A percentile compares a stretch with the other conserved stretches of the same genome.
Evolutionary conservation across 768 basidiomycete species (phyloP).

Genomic region (Boletales sp.): DNA sequence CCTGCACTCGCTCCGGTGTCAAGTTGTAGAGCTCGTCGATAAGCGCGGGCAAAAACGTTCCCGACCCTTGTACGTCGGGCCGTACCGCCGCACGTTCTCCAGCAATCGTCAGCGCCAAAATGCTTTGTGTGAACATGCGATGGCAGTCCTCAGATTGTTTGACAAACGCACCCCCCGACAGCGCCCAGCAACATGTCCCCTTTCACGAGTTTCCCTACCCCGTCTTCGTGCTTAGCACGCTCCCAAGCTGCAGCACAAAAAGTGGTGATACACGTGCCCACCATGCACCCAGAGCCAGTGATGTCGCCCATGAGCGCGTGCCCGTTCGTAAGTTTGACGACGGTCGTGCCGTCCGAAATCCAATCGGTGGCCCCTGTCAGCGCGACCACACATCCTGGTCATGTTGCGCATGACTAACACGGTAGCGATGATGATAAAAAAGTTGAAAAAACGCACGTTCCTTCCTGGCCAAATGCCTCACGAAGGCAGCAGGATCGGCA

Average conservation of each 20-base stretch:
- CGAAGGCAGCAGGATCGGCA: constrained; percentile 66
- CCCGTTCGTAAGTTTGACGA: constrained; percentile 75
- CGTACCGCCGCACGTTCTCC: constrained; percentile 54
- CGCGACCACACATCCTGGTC: constrained; percentile 71
- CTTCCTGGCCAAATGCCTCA: constrained; percentile 63
- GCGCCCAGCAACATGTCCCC: constrained; percentile 79
- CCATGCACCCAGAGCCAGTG: constrained; percentile 88
- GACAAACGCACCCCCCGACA: constrained; percentile 61
- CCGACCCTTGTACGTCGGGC: constrained; percentile 54
- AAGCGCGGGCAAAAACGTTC: constrained; percentile 61
- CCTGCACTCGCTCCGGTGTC: constrained; percentile 34
- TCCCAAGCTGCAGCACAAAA: constrained; percentile 69
- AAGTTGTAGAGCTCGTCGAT: constrained; percentile 58
- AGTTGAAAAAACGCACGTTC: constrained; percentile 53
- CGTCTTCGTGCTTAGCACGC: constrained; percentile 27
- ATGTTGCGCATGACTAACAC: background rate
- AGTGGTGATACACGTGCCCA: constrained; percentile 72
- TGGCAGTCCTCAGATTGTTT: background rate
- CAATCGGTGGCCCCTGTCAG: constrained; percentile 81
- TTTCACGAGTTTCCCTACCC: constrained; percentile 48
- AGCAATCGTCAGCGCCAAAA: constrained; percentile 57
- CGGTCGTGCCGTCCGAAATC: constrained; percentile 73
- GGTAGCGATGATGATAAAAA: background rate
- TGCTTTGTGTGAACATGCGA: constrained; percentile 29
- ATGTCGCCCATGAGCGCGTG: constrained; percentile 69